These are phyloP conservation scores for Triglochin maritima DNA, from an alignment of 106 monocot genomes.

Conservation along the genomic window DNA sequence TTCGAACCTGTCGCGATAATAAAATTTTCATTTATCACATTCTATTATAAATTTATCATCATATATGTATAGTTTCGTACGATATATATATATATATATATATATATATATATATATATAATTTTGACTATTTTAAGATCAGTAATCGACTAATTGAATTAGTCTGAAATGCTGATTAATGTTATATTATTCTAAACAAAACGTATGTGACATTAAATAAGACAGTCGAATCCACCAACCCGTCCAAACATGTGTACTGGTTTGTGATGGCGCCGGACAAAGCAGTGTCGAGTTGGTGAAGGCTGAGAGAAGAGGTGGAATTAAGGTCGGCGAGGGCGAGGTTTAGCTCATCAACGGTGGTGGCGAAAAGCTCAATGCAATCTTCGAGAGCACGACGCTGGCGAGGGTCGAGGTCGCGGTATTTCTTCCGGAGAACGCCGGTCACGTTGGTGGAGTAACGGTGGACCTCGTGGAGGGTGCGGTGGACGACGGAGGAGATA, in stretches of 20 bases:
- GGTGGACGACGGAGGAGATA: conserved; percentile 34
- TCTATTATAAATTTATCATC: no score
- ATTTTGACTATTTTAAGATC: no score
- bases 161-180: no score
- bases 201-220: no score
- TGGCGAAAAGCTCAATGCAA: conserved; percentile 64
- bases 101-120: no score
- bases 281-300: conserved; percentile 37
- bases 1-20: neutral
- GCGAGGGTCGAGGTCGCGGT: neutral
- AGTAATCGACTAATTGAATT: no score
- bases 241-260: conserved; percentile 79
- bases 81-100: no score
- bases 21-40: no score
- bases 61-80: no score
- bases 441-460: conserved; percentile 32
- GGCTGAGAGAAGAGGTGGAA: neutral
- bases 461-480: conserved; percentile 24
- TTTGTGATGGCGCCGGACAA: conserved; percentile 76
- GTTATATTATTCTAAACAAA: no score
- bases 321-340: conserved; percentile 21
- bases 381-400: conserved; percentile 47
- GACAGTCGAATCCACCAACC: conserved; percentile 18
- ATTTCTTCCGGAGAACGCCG: conserved; percentile 13
- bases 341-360: conserved; percentile 40